Evolutionary conservation across 306 rosid species (phyloP).

Genomic region (cucumber (Cucumis sativus)): DNA sequence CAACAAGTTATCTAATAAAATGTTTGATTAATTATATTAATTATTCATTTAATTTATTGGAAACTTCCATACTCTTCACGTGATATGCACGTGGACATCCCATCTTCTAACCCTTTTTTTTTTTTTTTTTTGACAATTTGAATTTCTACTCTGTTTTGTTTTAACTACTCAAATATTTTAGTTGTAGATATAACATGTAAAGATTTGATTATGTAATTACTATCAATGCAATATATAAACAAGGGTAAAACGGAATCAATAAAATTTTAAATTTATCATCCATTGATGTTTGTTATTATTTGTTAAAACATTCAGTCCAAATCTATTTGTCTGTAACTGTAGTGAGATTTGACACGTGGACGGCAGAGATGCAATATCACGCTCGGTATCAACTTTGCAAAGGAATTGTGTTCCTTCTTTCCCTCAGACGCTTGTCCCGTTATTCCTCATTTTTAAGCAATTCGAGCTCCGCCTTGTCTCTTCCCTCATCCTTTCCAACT

Average conservation of each 20-base stretch:
- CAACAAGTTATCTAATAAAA: not conserved
- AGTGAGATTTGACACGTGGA: not conserved
- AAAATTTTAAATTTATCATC: too few relatives aligned
- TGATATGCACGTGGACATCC: not conserved
- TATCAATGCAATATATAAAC: too few relatives aligned
- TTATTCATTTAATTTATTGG: not conserved
- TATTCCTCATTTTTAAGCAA: not conserved
- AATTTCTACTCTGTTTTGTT: too few relatives aligned
- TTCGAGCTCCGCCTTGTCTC: not conserved
- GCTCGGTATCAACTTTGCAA: not conserved
- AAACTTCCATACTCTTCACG: not conserved
- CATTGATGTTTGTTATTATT: too few relatives aligned
- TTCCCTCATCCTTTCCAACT: not conserved
- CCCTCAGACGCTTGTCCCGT: not conserved
- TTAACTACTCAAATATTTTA: too few relatives aligned
- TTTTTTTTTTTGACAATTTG: not conserved
- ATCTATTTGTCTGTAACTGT: too few relatives aligned
- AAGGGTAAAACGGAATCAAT: too few relatives aligned
- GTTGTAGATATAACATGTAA: too few relatives aligned
- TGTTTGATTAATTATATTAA: not conserved
- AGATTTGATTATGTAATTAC: too few relatives aligned
- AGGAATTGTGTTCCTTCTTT: not conserved
- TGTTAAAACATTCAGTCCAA: too few relatives aligned
- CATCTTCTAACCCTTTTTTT: not conserved
- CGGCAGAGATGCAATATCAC: not conserved